Conservation (phyloP, 169 alveolate genomes). For the Plasmodium inui region DNA sequence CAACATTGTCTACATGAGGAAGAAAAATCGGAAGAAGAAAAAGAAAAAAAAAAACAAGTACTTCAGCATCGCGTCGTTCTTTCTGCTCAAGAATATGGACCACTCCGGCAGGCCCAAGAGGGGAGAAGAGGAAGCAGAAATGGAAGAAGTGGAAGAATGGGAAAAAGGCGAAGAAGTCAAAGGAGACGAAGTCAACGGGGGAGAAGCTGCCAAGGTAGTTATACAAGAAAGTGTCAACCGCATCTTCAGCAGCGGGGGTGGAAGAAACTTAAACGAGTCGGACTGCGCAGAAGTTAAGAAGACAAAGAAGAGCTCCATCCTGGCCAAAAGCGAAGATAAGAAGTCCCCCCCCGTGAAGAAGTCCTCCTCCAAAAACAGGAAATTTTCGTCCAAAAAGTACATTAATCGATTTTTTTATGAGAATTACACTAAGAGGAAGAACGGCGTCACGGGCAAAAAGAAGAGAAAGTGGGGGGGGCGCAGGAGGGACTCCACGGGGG, state of each 20-base stretch:
- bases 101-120: background rate
- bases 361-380: conserved; percentile 5
- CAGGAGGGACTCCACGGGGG: background rate
- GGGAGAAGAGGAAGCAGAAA: background rate
- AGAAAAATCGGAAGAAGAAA: background rate
- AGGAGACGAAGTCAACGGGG: background rate
- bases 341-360: conserved; percentile 5
- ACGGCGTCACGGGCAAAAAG: background rate
- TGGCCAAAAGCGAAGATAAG: conserved; percentile 10
- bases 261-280: background rate
- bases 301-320: background rate
- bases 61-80: conserved; percentile 18
- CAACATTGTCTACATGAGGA: conserved; percentile 29
- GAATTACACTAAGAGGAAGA: background rate
- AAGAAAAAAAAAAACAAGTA: conserved; percentile 40
- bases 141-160: background rate
- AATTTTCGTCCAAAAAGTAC: background rate
- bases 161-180: background rate
- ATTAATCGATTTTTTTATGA: conserved; percentile 26
- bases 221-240: background rate
- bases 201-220: background rate
- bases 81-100: conserved; percentile 29
- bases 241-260: background rate
- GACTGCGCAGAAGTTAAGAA: background rate
- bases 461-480: background rate